Conservation (phyloP, 371 early-diverging fungal species). For the Sporodiniella umbellata region DNA sequence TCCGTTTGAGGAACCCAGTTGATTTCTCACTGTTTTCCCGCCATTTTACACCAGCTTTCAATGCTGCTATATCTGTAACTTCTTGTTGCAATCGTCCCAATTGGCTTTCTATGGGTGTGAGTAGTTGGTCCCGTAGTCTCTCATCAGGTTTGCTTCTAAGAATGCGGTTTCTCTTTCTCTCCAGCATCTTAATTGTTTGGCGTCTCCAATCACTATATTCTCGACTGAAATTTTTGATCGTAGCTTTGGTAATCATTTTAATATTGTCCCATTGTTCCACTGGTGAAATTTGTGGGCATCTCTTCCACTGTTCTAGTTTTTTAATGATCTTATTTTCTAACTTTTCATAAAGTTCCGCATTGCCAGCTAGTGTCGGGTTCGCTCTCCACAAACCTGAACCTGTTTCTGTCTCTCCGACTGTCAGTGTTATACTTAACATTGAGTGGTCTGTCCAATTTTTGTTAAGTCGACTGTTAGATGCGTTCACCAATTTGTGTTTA, state of each 20-base stretch:
- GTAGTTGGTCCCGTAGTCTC: neutral
- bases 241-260: neutral
- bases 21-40: conserved; percentile 1
- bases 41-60: neutral
- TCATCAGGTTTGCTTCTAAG: neutral
- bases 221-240: neutral
- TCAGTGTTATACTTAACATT: neutral
- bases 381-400: conserved; percentile 11
- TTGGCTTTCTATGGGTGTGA: neutral
- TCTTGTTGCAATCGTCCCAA: neutral
- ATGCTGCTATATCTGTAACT: neutral
- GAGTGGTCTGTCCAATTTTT: conserved; percentile 3
- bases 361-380: neutral
- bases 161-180: neutral
- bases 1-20: neutral
- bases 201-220: neutral
- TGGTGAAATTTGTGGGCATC: no score
- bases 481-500: neutral
- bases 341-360: no score
- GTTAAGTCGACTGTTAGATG: neutral
- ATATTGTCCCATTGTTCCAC: conserved; percentile 3
- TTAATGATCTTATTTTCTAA: neutral
- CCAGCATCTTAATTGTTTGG: neutral
- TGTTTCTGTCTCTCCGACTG: neutral
- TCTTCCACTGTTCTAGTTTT: neutral